Conservation (phyloP, 192 early-diverging fungal genomes). For the Phlyctochytrium arcticum region DNA sequence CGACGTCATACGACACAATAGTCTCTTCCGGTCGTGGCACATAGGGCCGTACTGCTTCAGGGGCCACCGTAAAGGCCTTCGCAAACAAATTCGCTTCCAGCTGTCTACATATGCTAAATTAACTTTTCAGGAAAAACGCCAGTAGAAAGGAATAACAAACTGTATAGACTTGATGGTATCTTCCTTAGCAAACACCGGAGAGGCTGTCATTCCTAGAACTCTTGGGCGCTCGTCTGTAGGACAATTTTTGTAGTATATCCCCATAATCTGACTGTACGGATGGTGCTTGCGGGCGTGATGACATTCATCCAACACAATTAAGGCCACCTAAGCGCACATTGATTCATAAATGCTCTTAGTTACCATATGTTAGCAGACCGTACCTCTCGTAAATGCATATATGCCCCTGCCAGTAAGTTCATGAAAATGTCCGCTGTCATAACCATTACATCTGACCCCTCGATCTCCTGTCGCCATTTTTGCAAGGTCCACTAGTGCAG, state of each 20-base stretch:
- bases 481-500: neutral
- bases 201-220: constrained; percentile 95
- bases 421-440: constrained; percentile 87
- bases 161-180: neutral
- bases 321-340: neutral
- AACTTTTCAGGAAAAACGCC: neutral
- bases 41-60: neutral
- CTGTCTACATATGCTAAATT: neutral
- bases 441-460: constrained; percentile 70
- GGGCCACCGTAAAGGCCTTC: constrained; percentile 9
- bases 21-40: constrained; percentile 4
- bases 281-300: constrained; percentile 26
- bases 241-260: constrained; percentile 68
- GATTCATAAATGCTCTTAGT: too few relatives aligned
- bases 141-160: neutral
- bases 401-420: constrained; percentile 67
- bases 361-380: too few relatives aligned
- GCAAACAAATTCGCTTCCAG: constrained; percentile 10
- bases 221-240: constrained; percentile 55
- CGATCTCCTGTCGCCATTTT: constrained; percentile 23
- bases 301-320: constrained; percentile 24
- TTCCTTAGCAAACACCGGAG: constrained; percentile 55
- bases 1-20: constrained; percentile 11
- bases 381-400: constrained; percentile 56
- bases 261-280: constrained; percentile 57